Evolutionary conservation across 2,329 filamentous ascomycete species (phyloP).

Genomic region (Fusarium nurragi): DNA sequence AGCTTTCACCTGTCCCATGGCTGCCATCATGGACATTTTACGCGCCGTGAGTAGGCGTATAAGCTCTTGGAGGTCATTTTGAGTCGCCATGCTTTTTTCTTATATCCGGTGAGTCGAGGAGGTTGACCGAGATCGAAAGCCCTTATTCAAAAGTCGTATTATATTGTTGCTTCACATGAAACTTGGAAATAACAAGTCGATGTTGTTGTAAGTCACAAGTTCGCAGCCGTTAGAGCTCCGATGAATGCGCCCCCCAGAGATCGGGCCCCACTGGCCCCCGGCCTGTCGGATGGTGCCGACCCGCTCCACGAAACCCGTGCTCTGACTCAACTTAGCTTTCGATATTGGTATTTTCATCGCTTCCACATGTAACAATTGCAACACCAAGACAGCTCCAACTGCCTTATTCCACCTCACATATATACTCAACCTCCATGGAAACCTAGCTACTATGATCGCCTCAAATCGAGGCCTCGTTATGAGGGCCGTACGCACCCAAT

Average conservation of each 20-base stretch:
- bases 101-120: neutral
- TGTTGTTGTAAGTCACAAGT: constrained; percentile 35
- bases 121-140: neutral
- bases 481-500: constrained; percentile 33
- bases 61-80: constrained; percentile 69
- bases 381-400: neutral
- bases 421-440: constrained; percentile 12
- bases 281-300: constrained; percentile 27
- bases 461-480: constrained; percentile 41
- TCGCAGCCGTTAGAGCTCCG: constrained; percentile 16
- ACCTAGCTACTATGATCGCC: constrained; percentile 45
- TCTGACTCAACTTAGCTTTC: constrained; percentile 1
- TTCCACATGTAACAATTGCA: constrained; percentile 23
- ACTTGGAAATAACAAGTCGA: neutral
- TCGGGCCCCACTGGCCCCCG: constrained; percentile 20
- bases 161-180: neutral
- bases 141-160: too few relatives aligned
- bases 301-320: constrained; percentile 35
- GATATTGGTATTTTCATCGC: constrained; percentile 14
- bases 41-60: constrained; percentile 68
- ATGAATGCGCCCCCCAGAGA: constrained; percentile 18
- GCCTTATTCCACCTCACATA: neutral
- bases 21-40: constrained; percentile 67
- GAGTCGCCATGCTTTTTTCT: constrained; percentile 59
- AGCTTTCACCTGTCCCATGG: constrained; percentile 66